These are phyloP conservation scores for Podaxis sp. DNA, from an alignment of 768 basidiomycete species.

Conservation along the genomic window DNA sequence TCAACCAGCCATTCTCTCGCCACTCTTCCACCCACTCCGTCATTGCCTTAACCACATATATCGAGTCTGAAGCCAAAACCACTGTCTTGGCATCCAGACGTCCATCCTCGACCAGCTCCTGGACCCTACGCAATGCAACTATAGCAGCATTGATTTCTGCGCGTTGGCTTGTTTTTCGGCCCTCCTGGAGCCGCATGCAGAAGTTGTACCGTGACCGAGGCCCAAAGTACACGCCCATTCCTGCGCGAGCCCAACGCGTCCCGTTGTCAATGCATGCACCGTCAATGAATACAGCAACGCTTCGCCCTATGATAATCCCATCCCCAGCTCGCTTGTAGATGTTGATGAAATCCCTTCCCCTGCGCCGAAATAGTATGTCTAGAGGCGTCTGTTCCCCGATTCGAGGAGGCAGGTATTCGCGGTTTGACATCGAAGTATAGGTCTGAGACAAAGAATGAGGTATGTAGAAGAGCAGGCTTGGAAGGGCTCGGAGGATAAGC, in stretches of 20 bases:
- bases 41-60: conserved; percentile 16
- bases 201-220: conserved; percentile 1
- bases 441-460: not conserved
- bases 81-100: not conserved
- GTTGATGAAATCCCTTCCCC: not conserved
- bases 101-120: not conserved
- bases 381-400: not conserved
- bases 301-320: not conserved
- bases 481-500: not conserved
- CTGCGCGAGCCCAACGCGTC: conserved; percentile 12
- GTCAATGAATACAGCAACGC: conserved; percentile 14
- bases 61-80: conserved; percentile 9
- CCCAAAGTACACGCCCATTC: conserved; percentile 15
- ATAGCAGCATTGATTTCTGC: conserved; percentile 7
- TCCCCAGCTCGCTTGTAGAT: not conserved
- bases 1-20: conserved; percentile 13
- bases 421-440: not conserved
- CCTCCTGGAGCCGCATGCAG: conserved; percentile 1
- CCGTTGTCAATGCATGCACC: conserved; percentile 17
- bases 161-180: conserved; percentile 11
- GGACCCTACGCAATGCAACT: conserved; percentile 1
- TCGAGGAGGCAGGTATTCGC: not conserved
- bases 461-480: not conserved
- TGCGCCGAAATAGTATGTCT: not conserved
- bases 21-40: conserved; percentile 15